A percentile compares a stretch with the other conserved stretches of the same genome.
phyloP scores from a whole-genome alignment of 176 grass and related monocot genomes.

The Puccinellia tenuiflora region DNA sequence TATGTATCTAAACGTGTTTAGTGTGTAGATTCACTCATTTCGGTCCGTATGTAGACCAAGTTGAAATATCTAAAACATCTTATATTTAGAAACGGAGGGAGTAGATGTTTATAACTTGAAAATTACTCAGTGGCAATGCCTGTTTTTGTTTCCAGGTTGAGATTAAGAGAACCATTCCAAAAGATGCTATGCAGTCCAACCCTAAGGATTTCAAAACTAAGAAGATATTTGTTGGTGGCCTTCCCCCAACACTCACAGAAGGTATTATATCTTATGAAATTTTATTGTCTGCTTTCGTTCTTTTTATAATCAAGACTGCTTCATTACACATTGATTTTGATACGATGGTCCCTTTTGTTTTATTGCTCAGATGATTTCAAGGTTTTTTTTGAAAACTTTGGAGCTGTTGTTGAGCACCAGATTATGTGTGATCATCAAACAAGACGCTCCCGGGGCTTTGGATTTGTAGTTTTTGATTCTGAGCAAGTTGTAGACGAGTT shows the following conservation, averaged over 20 bases:
- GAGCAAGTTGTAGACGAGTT: constrained; percentile 86
- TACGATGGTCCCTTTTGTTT: constrained; percentile 35
- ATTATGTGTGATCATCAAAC: constrained; percentile 86
- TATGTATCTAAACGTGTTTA: too few relatives aligned
- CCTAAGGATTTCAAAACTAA: constrained; percentile 76
- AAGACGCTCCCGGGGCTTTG: constrained; percentile 82
- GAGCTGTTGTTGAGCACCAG: constrained; percentile 75
- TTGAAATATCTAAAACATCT: too few relatives aligned
- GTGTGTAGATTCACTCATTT: too few relatives aligned
- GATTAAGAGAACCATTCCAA: constrained; percentile 95
- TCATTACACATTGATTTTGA: constrained; percentile 7
- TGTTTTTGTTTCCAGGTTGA: constrained; percentile 63
- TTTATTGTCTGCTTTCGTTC: not conserved
- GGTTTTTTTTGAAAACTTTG: constrained; percentile 69
- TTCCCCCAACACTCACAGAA: constrained; percentile 61
- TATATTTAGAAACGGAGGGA: too few relatives aligned
- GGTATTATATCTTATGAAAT: constrained; percentile 40
- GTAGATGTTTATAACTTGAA: not conserved
- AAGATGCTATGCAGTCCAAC: constrained; percentile 43
- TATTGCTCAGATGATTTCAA: constrained; percentile 71
- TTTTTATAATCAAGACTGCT: not conserved
- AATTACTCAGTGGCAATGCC: not conserved
- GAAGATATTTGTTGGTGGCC: constrained; percentile 94
- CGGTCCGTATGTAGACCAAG: too few relatives aligned
- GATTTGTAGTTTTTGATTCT: constrained; percentile 91